Base-by-base conservation (phyloP, 257 asterid genomes). In the Ajuga chamaepitys region DNA sequence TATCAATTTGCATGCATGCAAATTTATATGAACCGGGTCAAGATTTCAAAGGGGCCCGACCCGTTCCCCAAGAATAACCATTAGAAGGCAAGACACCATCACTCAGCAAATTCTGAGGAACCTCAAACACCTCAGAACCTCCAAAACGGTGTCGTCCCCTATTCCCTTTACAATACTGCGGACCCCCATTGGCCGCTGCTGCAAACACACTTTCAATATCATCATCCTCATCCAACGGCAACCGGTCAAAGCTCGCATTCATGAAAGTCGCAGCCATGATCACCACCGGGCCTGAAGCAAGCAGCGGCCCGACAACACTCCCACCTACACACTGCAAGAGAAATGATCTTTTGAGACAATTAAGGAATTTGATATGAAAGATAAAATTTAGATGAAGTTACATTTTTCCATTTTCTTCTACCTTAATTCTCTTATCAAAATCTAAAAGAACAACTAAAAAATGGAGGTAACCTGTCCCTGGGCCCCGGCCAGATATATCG, bases 391-490 rank as follows among this genome's bases (percentile, higher is more conserved):
- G n/a, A n/a, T n/a, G n/a, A n/a, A n/a, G n/a, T n/a, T n/a, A n/a
- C n/a, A n/a, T n/a, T n/a, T n/a, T n/a, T n/a, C n/a, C n/a, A n/a
- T n/a, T n/a, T n/a, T n/a, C n/a, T n/a, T n/a, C n/a, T n/a, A n/a
- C n/a, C n/a, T n/a, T n/a, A n/a, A n/a, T n/a, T n/a, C n/a, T n/a
- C n/a, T n/a, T n/a, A n/a, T n/a, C n/a, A n/a, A n/a, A n/a, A n/a
- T n/a, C n/a, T n/a, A n/a, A n/a, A n/a, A n/a, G n/a, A n/a, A n/a
- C n/a, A n/a, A n/a, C n/a, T n/a, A n/a, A n/a, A n/a, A n/a, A n/a
- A n/a, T n/a, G n/a, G n/a, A n/a, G n/a, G n/a, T n/a, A 0, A 89
- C 96, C 80, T 92, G 98, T 16, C 98, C 98, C 70, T 84, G 96
- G 7, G 86, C 80, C 14, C 95, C 98, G 8, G 95, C 90, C 2